phyloP scores from a whole-genome alignment of 441 rosid species.

The Sinapis alba region DNA sequence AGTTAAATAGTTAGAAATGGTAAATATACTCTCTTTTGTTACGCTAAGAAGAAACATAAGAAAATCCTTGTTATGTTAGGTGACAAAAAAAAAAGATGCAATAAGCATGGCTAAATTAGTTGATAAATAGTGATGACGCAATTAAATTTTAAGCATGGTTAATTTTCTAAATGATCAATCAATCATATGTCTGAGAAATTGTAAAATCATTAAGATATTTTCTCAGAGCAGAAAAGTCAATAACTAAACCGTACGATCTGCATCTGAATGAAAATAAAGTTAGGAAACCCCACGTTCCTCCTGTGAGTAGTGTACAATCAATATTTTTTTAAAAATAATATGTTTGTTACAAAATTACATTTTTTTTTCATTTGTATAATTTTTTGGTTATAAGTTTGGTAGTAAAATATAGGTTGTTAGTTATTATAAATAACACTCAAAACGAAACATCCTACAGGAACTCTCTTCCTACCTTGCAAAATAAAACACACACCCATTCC shows the following conservation, averaged over 20 bases:
- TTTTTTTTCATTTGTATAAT: conserved; percentile 2
- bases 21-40: neutral
- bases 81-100: too few species aligned
- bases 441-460: conserved; percentile 26
- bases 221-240: conserved; percentile 26
- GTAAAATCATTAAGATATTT: neutral
- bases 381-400: neutral
- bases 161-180: neutral
- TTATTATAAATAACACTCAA: conserved; percentile 38
- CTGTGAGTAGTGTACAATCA: conserved; percentile 31
- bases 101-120: too few species aligned
- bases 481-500: neutral
- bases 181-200: neutral
- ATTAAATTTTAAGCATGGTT: neutral
- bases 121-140: neutral
- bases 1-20: neutral
- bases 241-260: conserved; percentile 33
- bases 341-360: conserved; percentile 16
- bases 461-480: conserved; percentile 14
- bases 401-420: conserved; percentile 19
- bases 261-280: conserved; percentile 9
- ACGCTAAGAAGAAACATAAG: neutral
- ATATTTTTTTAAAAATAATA: neutral
- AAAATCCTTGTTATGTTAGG: too few species aligned
- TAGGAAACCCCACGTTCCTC: conserved; percentile 40